These are phyloP conservation scores for Paspalum vaginatum DNA, from an alignment of 176 grass and related monocot genomes.

Conservation along the genomic window DNA sequence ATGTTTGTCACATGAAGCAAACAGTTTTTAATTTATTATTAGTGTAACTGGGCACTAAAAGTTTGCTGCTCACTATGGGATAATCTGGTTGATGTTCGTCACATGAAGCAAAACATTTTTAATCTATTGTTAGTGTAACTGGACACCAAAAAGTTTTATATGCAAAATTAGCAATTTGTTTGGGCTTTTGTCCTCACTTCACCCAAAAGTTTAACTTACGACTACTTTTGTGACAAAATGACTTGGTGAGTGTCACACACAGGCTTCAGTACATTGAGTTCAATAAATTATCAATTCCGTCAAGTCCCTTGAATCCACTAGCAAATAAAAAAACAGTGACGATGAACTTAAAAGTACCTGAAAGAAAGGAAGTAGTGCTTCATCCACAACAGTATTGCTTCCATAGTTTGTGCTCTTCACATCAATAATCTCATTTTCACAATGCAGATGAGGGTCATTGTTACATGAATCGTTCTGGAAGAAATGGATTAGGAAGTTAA, in stretches of 20 bases:
- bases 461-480: constrained; percentile 63
- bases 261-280: background rate
- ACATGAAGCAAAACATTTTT: background rate
- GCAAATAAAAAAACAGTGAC: background rate
- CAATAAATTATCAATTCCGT: constrained; percentile 1
- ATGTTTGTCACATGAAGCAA: constrained; percentile 5
- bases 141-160: too few species aligned
- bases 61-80: background rate
- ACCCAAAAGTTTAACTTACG: background rate
- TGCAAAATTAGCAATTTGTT: background rate
- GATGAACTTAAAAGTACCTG: constrained; percentile 68
- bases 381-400: constrained; percentile 65
- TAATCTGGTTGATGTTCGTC: background rate
- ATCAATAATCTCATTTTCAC: constrained; percentile 47
- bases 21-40: too few species aligned
- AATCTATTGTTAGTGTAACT: too few species aligned
- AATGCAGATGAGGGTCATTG: constrained; percentile 47
- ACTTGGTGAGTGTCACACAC: background rate
- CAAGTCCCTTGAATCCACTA: too few species aligned
- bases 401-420: constrained; percentile 47
- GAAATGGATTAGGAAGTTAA: constrained; percentile 86
- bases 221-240: background rate
- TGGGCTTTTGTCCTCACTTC: too few species aligned
- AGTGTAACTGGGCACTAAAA: too few species aligned
- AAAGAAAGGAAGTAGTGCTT: constrained; percentile 97